Base-by-base conservation (phyloP, 2,329 filamentous ascomycete species). In the Ceratocystis variospora region DNA sequence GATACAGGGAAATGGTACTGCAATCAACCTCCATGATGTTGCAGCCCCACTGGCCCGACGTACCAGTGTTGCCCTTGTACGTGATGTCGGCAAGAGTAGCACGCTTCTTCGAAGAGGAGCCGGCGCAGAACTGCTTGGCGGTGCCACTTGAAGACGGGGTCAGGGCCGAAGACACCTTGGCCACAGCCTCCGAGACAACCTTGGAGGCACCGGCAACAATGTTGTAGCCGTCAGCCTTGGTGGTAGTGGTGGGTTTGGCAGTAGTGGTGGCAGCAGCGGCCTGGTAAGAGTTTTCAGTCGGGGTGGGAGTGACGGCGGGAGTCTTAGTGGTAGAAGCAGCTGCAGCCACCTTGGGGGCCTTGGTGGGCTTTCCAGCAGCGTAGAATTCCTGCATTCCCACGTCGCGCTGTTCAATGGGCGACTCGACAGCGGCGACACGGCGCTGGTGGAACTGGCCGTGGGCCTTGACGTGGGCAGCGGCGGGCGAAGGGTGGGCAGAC, bases 21-120 rank as follows among this genome's bases (percentile, higher is more conserved):
- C 70, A 71, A 69, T 74, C 70, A 67, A 82, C 72, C 41, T 75
- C 68, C 77, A 79, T 78, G 62, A 81, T 73, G 78, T 83, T 83
- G 79, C 79, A 81, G 71, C 79, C 80, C 72, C 77, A 82, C 68
- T 73, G n/a, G 65, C 69, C 70, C 7, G 67, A 1, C 62, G 71
- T 71, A 67, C 80, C 80, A 15, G 73, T 72, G 76, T 83, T 82
- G 70, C 80, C 80, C 3, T 70, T 71, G 73, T 79, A 79, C 66
- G 74, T 73, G 69, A 82, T 80, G 69, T 82, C 71, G 66, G 73
- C 75, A 48, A 70, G 17, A 66, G 79, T 79, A 70, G 81, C 76
- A 70, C 80, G 77, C 77, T 82, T 80, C 68, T 66, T 67, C 68
- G 68, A 45, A 45, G 53, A 77, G 3, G 74, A 73, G 8, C 72